Evolutionary conservation across 176 grass and related monocot species (phyloP).

Genomic region (Bonia amplexicaulis): DNA sequence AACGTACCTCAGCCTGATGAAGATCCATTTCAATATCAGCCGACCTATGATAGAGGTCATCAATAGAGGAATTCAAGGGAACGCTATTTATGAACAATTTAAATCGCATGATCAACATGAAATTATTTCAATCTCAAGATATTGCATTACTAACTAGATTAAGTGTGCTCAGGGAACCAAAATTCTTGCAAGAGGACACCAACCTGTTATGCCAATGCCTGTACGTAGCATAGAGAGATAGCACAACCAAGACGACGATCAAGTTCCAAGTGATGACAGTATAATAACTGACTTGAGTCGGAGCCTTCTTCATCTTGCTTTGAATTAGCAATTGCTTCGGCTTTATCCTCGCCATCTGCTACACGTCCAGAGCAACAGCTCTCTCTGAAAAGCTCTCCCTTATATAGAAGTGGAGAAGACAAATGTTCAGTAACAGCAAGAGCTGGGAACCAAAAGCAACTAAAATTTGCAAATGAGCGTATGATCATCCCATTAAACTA

Average conservation of each 20-base stretch:
- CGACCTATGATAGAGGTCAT: slow-evolving; percentile 27
- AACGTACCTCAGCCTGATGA: slow-evolving; percentile 27
- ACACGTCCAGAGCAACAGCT: neutral
- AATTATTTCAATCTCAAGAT: neutral
- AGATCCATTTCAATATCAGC: slow-evolving; percentile 30
- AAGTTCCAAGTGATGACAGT: slow-evolving; percentile 55
- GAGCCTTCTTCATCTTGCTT: slow-evolving; percentile 69
- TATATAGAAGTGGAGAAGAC: neutral
- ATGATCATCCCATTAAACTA: neutral
- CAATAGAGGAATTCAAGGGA: neutral
- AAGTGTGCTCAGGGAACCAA: neutral
- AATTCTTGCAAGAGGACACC: neutral
- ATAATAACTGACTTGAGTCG: slow-evolving; percentile 57
- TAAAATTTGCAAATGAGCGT: neutral
- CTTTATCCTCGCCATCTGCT: slow-evolving; percentile 67
- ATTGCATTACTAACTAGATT: neutral
- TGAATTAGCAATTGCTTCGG: slow-evolving; percentile 70
- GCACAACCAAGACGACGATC: slow-evolving; percentile 52
- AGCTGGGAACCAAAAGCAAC: neutral
- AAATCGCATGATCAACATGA: neutral
- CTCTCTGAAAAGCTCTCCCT: neutral
- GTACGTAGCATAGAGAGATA: slow-evolving; percentile 60
- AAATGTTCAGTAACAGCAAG: neutral
- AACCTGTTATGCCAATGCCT: slow-evolving; percentile 60
- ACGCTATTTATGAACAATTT: neutral